Base-by-base conservation (phyloP, 2,329 filamentous ascomycete genomes). In the Talaromyces albobiverticillius region DNA sequence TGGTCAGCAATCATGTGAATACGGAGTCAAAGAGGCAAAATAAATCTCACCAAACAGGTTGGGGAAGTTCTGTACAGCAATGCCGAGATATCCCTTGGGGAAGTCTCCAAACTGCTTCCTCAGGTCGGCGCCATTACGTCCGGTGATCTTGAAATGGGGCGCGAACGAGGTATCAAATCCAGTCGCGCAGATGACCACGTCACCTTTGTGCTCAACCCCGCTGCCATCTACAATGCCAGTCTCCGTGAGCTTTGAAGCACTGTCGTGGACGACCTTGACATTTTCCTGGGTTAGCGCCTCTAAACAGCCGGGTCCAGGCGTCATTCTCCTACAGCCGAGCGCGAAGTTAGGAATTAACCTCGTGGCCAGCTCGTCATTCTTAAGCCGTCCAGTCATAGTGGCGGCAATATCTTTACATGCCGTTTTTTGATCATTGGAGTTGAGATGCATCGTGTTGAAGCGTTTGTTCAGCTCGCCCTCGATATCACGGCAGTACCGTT, bases 201-300 rank as follows among this genome's bases (percentile, higher is more conserved):
- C 60, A 20, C 59, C 23, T 14, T 56, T 36, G 23, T 54, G 52
- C 46, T 57, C 56, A 18, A 50, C 38, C 1, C 59, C 60, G 29
- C 63, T 65, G 9, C 23, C 22, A 18, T 26, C 23, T 4, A 29
- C 11, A 23, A 48, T 34, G 38, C 55, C 56, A 2, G 20, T 48
- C 3, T 62, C 62, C 4, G 60, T 49, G 38, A 79, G 60, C 16
- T 61, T 73, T 20, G 72, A 73, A 60, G 87, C 87, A 1, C 69
- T 73, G 0, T 75, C 78, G 11, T 73, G 75, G 61, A 86, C 80
- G 56, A 82, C 79, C 3, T 79, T 75, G 1, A 86, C 82, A 53
- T 87, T 86, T 4, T 80, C 77, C 53, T 81, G 74, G 0, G 77
- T 76, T 18, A 87, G 71, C 0, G 84, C 83, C 63, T 87, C 85